Conservation (phyloP, 1,284 basidiomycete genomes). For the Fomitopsis palustris region DNA sequence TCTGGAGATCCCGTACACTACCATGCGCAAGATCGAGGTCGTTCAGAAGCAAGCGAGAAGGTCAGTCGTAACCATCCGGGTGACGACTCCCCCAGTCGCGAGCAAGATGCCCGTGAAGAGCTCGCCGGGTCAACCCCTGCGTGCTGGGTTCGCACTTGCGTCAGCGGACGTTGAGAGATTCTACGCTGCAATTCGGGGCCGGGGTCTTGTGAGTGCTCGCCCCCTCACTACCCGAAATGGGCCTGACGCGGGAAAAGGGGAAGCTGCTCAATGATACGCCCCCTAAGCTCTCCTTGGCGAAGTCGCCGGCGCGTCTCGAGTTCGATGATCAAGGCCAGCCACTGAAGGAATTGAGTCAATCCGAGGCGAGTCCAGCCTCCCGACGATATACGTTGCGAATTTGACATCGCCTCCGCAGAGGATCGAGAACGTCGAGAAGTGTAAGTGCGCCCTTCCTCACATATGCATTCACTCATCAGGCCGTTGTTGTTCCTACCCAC, state of each 20-base stretch:
- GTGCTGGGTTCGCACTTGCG: slow-evolving; percentile 34
- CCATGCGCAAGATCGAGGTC: slow-evolving; percentile 38
- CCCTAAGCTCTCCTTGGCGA: slow-evolving; percentile 18
- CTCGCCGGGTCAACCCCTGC: not conserved
- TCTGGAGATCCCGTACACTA: slow-evolving; percentile 40
- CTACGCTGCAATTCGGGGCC: slow-evolving; percentile 33
- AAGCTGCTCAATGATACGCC: slow-evolving; percentile 1
- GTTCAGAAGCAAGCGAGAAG: slow-evolving; percentile 18
- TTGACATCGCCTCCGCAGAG: slow-evolving; percentile 7
- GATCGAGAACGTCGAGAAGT: slow-evolving; percentile 17
- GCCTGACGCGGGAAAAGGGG: not conserved
- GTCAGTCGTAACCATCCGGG: not conserved
- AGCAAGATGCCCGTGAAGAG: not conserved
- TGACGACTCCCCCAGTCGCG: not conserved
- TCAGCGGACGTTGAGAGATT: slow-evolving; percentile 34
- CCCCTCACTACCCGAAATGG: not conserved
- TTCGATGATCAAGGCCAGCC: slow-evolving; percentile 14
- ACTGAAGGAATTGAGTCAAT: slow-evolving; percentile 15
- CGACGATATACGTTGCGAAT: not conserved
- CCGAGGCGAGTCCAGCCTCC: slow-evolving; percentile 10
- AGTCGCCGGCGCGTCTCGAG: slow-evolving; percentile 15
- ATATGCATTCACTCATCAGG: too few species aligned
- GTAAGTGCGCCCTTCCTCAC: slow-evolving; percentile 6
- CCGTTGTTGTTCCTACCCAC: not conserved
- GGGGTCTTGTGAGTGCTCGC: slow-evolving; percentile 37